phyloP scores from a whole-genome alignment of 2,329 filamentous ascomycete species.

The Calonectria naviculata region DNA sequence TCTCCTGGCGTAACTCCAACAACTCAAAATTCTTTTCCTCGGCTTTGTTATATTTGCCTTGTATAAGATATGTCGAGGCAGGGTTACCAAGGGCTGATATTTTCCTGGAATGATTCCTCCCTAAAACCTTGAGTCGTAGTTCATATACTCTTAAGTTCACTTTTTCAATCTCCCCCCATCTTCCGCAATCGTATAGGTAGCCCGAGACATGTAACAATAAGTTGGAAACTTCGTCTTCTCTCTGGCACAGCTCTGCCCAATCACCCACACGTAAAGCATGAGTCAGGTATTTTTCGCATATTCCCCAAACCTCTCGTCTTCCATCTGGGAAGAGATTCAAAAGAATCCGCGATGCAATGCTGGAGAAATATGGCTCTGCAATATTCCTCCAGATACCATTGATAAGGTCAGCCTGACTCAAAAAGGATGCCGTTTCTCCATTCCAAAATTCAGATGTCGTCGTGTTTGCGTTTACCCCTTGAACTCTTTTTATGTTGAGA shows the following conservation, averaged over 20 bases:
- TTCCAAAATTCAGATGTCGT: not conserved
- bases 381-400: not conserved
- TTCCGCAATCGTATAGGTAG: constrained; percentile 39
- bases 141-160: not conserved
- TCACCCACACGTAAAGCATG: constrained; percentile 40
- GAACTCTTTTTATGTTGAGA: not conserved
- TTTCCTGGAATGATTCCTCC: not conserved
- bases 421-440: not conserved
- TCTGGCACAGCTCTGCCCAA: constrained; percentile 37
- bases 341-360: constrained; percentile 36
- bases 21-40: not conserved
- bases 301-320: not conserved
- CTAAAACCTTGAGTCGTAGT: not conserved
- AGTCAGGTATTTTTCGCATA: constrained; percentile 41
- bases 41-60: not conserved
- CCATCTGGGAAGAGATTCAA: constrained; percentile 32
- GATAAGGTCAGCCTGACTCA: not conserved
- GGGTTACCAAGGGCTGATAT: not conserved
- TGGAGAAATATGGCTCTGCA: constrained; percentile 34
- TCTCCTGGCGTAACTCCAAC: not conserved
- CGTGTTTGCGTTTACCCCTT: not conserved
- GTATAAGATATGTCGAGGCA: not conserved
- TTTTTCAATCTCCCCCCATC: not conserved
- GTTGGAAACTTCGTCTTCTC: constrained; percentile 19
- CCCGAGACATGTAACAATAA: constrained; percentile 30